Evolutionary conservation across 345 rosid species (phyloP), one percentile per base, ranked within the genome.

Genomic region (Kernera saxatilis): DNA sequence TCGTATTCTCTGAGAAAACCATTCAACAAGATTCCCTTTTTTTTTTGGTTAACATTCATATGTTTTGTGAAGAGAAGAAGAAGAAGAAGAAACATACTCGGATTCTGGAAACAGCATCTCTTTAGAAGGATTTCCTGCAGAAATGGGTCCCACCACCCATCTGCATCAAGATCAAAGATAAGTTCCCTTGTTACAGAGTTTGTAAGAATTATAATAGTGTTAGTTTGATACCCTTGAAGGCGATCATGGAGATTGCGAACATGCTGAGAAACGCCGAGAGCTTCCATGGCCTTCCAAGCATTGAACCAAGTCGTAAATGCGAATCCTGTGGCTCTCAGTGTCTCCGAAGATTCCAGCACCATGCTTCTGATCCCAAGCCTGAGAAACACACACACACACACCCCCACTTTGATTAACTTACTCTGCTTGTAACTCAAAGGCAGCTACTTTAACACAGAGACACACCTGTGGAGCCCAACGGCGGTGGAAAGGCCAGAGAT

Each of bases 271-370:
- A 89, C 54, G 45, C 90, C 90, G 14, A 84, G 33, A 43, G 83
- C 88, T 61, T 87, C 97, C 72, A 88, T 72, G 33, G 92, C 92
- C 69, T 70, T 88, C 97, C 92, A 87, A 55, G 85, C 94, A 48
- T 90, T 90, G 33, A 75, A 49, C 89, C 85, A 92, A 13, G 45
- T 70, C 0, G 75, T 10, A 3, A 89, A 41, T 2, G 88, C 89
- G 66, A 85, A 88, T 29, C 94, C 94, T 5, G 84, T 65, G 15
- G 37, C 72, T 69, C 94, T 84, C 70, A 92, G 79, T 10, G 3
- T 39, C 1, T 83, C 87, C 3, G 87, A 81, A 21, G 93, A 83
- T 77, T 90, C 96, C 77, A 92, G 71, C 22, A 88, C 91, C 48
- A 84, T 43, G 82, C 91, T 86, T 60, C 76, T 62, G 27, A 89